These are phyloP conservation scores for Paraphoma sp. DNA, from an alignment of 2,329 filamentous ascomycete genomes.

Conservation along the genomic window DNA sequence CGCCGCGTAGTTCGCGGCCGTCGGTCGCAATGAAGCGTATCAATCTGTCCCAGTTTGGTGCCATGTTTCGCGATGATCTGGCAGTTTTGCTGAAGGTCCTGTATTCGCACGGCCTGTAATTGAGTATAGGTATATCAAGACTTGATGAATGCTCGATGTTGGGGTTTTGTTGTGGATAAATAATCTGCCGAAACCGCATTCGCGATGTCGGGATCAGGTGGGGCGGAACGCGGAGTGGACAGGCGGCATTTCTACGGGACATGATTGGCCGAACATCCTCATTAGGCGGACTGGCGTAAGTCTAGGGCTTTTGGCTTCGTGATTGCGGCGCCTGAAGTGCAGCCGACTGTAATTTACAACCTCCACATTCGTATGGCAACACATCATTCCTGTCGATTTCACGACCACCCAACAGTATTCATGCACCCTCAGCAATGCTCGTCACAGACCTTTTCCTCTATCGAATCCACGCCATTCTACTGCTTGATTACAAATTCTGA, in stretches of 20 bases:
- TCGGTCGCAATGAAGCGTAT: constrained; percentile 63
- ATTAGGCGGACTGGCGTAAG: not conserved
- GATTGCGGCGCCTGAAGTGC: not conserved
- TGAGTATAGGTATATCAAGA: too few relatives aligned
- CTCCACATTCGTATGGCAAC: too few relatives aligned
- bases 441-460: too few relatives aligned
- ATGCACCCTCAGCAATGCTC: too few relatives aligned
- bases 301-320: not conserved
- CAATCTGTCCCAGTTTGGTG: constrained; percentile 57
- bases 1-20: constrained; percentile 58
- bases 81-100: not conserved
- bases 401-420: too few relatives aligned
- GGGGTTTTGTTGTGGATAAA: constrained; percentile 19
- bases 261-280: constrained; percentile 7
- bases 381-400: too few relatives aligned
- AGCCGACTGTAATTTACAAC: not conserved
- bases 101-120: not conserved
- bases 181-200: constrained; percentile 19
- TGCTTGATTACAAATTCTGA: too few relatives aligned
- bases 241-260: constrained; percentile 4
- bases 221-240: constrained; percentile 14
- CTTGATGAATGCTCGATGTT: not conserved
- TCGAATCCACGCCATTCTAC: too few relatives aligned
- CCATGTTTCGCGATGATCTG: constrained; percentile 7
- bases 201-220: constrained; percentile 22